Evolutionary conservation across 495 filamentous ascomycete genomes (phyloP).

Genomic region (Cercophora samala): DNA sequence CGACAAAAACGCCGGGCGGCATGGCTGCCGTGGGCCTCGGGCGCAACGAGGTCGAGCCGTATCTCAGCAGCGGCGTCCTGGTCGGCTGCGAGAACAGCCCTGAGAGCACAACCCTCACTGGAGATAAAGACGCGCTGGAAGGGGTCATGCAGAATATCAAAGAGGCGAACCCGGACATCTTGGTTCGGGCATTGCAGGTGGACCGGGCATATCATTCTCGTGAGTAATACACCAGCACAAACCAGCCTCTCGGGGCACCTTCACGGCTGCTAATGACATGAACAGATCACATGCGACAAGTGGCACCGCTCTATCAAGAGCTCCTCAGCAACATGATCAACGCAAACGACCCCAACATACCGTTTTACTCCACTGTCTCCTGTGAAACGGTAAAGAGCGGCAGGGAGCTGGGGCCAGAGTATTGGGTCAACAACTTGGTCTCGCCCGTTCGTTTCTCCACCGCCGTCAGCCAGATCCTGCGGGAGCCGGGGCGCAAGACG

Average conservation of each 20-base stretch:
- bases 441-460: background rate
- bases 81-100: background rate
- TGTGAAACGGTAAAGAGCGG: background rate
- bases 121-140: background rate
- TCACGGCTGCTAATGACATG: too few relatives aligned
- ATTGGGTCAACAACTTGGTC: background rate
- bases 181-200: background rate
- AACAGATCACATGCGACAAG: background rate
- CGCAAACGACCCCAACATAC: background rate
- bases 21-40: background rate
- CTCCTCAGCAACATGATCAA: background rate
- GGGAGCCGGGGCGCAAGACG: background rate
- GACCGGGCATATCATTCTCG: background rate
- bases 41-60: background rate
- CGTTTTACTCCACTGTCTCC: constrained; percentile 1
- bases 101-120: background rate
- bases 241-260: too few relatives aligned
- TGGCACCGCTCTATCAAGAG: background rate
- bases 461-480: background rate
- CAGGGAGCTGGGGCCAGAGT: background rate
- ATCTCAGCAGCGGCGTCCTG: background rate
- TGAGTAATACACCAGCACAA: too few relatives aligned
- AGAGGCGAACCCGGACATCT: background rate
- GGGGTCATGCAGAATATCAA: background rate
- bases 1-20: background rate